phyloP scores from a whole-genome alignment of 768 basidiomycete genomes.

The Leccinum imitatum region DNA sequence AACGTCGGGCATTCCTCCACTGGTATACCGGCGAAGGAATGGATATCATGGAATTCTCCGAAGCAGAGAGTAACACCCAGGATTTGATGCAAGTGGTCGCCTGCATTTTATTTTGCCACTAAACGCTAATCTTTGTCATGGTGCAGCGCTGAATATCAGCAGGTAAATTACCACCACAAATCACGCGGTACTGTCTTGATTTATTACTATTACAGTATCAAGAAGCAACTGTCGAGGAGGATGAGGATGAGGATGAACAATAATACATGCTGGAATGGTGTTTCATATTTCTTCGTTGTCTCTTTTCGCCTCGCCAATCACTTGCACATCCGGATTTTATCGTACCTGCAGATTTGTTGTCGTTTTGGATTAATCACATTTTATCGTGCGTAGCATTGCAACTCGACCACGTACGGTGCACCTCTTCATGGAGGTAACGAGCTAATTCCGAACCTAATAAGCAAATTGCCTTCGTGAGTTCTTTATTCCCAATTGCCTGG shows the following conservation, averaged over 20 bases:
- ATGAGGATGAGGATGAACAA: conserved; percentile 36
- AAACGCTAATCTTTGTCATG: conserved; percentile 4
- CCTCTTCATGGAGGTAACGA: background rate
- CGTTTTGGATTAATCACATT: conserved; percentile 10
- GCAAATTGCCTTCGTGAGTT: background rate
- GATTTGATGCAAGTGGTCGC: conserved; percentile 71
- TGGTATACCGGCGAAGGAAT: conserved; percentile 93
- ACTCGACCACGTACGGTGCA: background rate
- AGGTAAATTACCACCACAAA: conserved; percentile 40
- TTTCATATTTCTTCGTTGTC: conserved; percentile 1
- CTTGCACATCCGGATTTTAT: conserved; percentile 7
- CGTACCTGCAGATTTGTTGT: conserved; percentile 20
- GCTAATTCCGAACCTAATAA: background rate
- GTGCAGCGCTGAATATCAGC: conserved; percentile 85
- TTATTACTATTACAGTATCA: conserved; percentile 46
- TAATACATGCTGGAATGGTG: conserved; percentile 13
- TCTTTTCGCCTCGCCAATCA: conserved; percentile 2
- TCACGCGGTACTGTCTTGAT: background rate
- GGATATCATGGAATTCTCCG: conserved; percentile 81
- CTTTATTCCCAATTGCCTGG: background rate
- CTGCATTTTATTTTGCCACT: conserved; percentile 3
- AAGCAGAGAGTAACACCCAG: conserved; percentile 80
- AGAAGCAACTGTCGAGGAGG: conserved; percentile 49
- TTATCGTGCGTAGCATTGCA: background rate
- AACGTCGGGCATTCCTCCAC: conserved; percentile 82